A percentile compares a stretch with the other conserved stretches of the same genome.
phyloP scores from a whole-genome alignment of 2,329 filamentous ascomycete genomes.

The Ophiostoma fasciatum region DNA sequence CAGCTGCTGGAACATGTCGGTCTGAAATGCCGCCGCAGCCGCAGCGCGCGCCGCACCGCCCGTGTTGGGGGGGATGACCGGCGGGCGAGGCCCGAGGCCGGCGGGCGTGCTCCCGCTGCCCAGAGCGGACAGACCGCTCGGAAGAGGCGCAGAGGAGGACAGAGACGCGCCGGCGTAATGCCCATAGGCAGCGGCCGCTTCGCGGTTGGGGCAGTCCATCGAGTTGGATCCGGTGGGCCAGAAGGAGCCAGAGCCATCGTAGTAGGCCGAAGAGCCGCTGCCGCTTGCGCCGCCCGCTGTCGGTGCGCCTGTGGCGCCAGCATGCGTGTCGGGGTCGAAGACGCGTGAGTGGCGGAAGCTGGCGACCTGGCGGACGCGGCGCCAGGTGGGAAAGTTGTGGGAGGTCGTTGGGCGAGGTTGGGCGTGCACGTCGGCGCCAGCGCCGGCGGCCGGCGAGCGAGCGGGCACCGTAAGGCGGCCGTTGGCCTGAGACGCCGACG shows the following conservation, averaged over 20 bases:
- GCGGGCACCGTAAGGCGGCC: no score
- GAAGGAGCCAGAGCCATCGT: not conserved
- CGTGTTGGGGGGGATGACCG: constrained; percentile 43
- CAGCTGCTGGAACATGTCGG: constrained; percentile 15
- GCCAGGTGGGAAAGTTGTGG: constrained; percentile 32
- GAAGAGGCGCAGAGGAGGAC: constrained; percentile 7
- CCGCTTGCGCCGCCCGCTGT: no score
- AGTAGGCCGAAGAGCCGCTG: not conserved
- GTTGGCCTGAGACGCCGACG: no score
- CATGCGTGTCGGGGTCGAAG: constrained; percentile 28
- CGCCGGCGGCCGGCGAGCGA: no score
- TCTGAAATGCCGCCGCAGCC: constrained; percentile 42
- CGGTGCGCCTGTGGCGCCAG: no score
- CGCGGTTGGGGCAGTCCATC: not conserved
- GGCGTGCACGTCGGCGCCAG: constrained; percentile 7
- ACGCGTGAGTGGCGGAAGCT: constrained; percentile 32
- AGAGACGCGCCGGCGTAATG: not conserved
- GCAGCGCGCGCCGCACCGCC: constrained; percentile 46
- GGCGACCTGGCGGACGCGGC: constrained; percentile 34
- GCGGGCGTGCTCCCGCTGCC: constrained; percentile 29
- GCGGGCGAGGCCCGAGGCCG: constrained; percentile 37
- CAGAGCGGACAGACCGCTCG: constrained; percentile 5
- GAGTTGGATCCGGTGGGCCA: not conserved
- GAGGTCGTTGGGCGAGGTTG: constrained; percentile 27
- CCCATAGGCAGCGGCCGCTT: not conserved